Evolutionary conservation across 768 basidiomycete genomes (phyloP).

Genomic region (Suillus luteus): DNA sequence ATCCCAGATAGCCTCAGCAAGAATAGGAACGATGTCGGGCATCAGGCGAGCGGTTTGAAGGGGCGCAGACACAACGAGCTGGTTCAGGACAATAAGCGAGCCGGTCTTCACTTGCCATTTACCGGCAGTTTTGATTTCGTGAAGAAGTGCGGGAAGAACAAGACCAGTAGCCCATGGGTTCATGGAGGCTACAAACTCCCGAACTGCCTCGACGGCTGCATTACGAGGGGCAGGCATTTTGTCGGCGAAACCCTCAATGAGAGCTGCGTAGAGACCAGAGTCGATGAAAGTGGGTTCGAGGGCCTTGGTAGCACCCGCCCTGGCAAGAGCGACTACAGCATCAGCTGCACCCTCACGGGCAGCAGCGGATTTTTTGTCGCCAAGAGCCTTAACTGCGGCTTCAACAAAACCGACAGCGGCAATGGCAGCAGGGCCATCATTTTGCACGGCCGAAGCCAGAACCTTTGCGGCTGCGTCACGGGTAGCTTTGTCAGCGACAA

Average conservation of each 20-base stretch:
- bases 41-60: conserved; percentile 84
- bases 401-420: conserved; percentile 67
- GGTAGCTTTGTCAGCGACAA: conserved; percentile 81
- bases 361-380: conserved; percentile 94
- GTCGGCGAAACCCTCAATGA: conserved; percentile 93
- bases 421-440: conserved; percentile 81
- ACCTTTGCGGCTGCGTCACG: conserved; percentile 71
- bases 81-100: conserved; percentile 77
- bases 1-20: conserved; percentile 97
- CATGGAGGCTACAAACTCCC: conserved; percentile 71
- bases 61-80: conserved; percentile 83
- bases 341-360: conserved; percentile 87
- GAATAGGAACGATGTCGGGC: conserved; percentile 93
- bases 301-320: conserved; percentile 71
- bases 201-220: conserved; percentile 82
- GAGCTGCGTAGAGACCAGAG: conserved; percentile 82
- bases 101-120: conserved; percentile 98
- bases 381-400: conserved; percentile 79
- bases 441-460: conserved; percentile 76
- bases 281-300: conserved; percentile 89
- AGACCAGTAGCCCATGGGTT: conserved; percentile 87
- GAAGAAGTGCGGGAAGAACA: conserved; percentile 84
- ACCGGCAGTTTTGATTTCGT: conserved; percentile 92
- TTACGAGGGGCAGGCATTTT: conserved; percentile 88
- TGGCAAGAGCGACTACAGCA: conserved; percentile 65